Evolutionary conservation across 2,329 filamentous ascomycete genomes (phyloP).

Genomic region (Penicillium palitans): DNA sequence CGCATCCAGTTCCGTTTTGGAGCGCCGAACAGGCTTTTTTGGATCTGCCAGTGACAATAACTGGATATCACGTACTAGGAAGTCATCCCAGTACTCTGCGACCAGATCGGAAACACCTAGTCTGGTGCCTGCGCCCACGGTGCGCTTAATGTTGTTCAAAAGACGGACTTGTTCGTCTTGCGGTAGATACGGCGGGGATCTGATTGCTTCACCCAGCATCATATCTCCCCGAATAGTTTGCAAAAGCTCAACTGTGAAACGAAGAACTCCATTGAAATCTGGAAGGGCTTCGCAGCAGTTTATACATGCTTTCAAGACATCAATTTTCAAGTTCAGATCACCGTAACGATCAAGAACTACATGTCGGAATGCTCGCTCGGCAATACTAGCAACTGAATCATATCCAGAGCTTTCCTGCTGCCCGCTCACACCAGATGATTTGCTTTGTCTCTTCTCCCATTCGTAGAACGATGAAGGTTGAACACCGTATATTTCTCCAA

Average conservation of each 20-base stretch:
- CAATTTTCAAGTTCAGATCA: slow-evolving; percentile 75
- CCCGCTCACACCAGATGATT: slow-evolving; percentile 21
- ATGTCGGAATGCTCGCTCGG: slow-evolving; percentile 49
- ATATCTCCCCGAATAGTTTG: slow-evolving; percentile 74
- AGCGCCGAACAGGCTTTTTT: slow-evolving; percentile 66
- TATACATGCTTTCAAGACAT: slow-evolving; percentile 84
- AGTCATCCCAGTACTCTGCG: slow-evolving; percentile 96
- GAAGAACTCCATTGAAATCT: slow-evolving; percentile 85
- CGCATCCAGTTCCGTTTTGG: slow-evolving; percentile 52
- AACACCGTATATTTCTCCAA: slow-evolving; percentile 45
- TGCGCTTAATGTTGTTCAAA: slow-evolving; percentile 82
- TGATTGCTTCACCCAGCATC: slow-evolving; percentile 68
- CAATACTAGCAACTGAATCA: slow-evolving; percentile 41
- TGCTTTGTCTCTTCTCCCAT: slow-evolving; percentile 32
- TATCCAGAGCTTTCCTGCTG: slow-evolving; percentile 26
- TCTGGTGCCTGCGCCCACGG: slow-evolving; percentile 72
- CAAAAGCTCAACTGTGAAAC: slow-evolving; percentile 80
- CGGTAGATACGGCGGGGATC: slow-evolving; percentile 68
- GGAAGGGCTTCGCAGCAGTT: slow-evolving; percentile 92
- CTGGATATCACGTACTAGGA: slow-evolving; percentile 75
- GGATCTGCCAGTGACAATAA: slow-evolving; percentile 63
- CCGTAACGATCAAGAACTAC: slow-evolving; percentile 62
- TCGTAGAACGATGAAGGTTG: slow-evolving; percentile 40
- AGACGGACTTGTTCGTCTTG: slow-evolving; percentile 83
- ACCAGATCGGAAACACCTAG: slow-evolving; percentile 69